Evolutionary conservation across 495 filamentous ascomycete genomes (phyloP).

Genomic region (Patellaria atrata): DNA sequence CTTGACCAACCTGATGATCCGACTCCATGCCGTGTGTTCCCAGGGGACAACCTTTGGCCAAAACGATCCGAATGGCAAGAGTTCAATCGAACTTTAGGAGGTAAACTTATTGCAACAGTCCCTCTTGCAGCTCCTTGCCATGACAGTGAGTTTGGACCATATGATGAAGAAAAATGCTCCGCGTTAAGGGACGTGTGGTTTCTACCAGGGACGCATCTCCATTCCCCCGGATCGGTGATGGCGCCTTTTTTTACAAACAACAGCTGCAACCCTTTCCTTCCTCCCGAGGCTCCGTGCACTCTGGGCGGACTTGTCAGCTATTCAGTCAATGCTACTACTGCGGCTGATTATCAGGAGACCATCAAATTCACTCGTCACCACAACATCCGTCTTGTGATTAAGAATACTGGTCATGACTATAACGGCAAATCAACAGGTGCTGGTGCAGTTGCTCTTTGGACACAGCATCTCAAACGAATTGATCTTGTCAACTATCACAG

Average conservation of each 20-base stretch:
- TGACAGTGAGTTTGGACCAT: conserved; percentile 2
- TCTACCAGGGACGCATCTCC: not conserved
- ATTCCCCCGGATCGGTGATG: not conserved
- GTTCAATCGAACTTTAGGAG: conserved; percentile 16
- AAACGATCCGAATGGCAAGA: conserved; percentile 4
- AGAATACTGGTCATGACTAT: conserved; percentile 19
- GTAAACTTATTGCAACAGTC: conserved; percentile 16
- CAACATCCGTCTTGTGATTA: conserved; percentile 1
- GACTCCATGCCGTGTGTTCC: conserved; percentile 14
- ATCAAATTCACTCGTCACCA: not conserved
- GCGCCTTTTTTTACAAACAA: not conserved
- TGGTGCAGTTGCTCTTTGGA: conserved; percentile 12
- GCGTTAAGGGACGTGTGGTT: not conserved
- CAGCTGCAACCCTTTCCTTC: not conserved
- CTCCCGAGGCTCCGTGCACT: not conserved
- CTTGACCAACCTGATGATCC: not conserved
- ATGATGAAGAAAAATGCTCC: not conserved
- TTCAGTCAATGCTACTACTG: not conserved
- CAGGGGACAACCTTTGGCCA: conserved; percentile 16
- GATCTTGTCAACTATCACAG: conserved; percentile 4
- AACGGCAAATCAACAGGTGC: conserved; percentile 13
- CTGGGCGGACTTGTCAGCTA: not conserved
- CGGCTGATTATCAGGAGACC: not conserved
- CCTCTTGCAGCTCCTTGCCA: conserved; percentile 15
- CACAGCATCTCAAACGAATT: conserved; percentile 12